phyloP scores from a whole-genome alignment of 2,329 filamentous ascomycete species.

The Exophiala sp. region DNA sequence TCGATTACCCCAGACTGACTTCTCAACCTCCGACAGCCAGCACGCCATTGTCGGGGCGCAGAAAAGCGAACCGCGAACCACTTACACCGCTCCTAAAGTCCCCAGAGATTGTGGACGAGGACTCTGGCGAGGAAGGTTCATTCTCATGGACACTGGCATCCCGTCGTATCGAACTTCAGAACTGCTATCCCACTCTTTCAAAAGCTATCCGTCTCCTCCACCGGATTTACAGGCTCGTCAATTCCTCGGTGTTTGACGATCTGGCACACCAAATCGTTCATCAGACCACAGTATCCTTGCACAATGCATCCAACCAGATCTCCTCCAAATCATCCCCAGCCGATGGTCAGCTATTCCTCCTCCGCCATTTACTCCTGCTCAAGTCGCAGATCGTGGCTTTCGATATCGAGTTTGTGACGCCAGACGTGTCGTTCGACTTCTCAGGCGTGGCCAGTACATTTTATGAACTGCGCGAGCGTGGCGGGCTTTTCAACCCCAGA shows the following conservation, averaged over 20 bases:
- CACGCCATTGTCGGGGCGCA: constrained; percentile 32
- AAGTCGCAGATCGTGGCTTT: constrained; percentile 96
- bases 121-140: constrained; percentile 34
- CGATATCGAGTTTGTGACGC: constrained; percentile 76
- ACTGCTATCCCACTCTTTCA: constrained; percentile 58
- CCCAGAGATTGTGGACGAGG: constrained; percentile 52
- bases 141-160: constrained; percentile 24
- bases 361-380: constrained; percentile 89
- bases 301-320: constrained; percentile 70
- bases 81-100: constrained; percentile 28
- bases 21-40: constrained; percentile 33
- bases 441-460: constrained; percentile 64
- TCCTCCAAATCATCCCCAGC: constrained; percentile 47
- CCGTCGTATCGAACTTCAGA: constrained; percentile 19
- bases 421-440: constrained; percentile 64
- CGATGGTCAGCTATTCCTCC: constrained; percentile 85
- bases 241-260: constrained; percentile 67
- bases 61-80: constrained; percentile 33
- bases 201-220: constrained; percentile 68
- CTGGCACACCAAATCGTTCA: constrained; percentile 79
- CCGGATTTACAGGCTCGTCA: constrained; percentile 66
- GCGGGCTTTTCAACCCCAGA: constrained; percentile 63
- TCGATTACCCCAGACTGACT: constrained; percentile 59
- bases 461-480: constrained; percentile 63
- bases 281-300: constrained; percentile 79